These are phyloP conservation scores for Globisporangium nagaii DNA, from an alignment of 352 stramenopile genomes.

Conservation along the genomic window DNA sequence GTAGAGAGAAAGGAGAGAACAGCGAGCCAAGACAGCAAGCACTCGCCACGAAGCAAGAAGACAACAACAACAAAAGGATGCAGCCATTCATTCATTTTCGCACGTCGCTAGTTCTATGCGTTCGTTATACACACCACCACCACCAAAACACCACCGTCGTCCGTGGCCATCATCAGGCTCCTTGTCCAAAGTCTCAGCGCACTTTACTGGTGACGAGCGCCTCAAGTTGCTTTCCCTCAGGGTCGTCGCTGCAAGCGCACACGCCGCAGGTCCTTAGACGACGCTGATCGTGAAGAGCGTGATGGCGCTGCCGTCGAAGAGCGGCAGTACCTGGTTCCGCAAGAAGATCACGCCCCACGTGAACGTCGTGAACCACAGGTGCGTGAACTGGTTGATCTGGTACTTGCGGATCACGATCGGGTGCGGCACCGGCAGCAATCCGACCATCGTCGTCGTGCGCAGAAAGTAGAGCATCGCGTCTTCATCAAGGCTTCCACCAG, in stretches of 20 bases:
- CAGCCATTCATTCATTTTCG: constrained; percentile 6
- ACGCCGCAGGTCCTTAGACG: constrained; percentile 57
- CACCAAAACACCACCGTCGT: not conserved
- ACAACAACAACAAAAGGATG: not conserved
- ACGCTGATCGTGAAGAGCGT: constrained; percentile 94
- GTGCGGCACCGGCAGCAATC: constrained; percentile 95
- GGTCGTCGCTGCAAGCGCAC: too few species aligned
- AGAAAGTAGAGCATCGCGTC: constrained; percentile 96
- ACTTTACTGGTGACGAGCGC: too few species aligned
- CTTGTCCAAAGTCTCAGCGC: too few species aligned
- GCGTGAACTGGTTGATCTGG: constrained; percentile 98
- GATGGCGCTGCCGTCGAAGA: constrained; percentile 96
- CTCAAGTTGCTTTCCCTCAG: not conserved
- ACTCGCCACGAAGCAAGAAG: not conserved
- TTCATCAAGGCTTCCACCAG: constrained; percentile 90
- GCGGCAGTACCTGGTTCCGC: constrained; percentile 93
- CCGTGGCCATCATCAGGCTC: not conserved
- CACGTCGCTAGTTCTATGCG: constrained; percentile 3
- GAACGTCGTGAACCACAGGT: constrained; percentile 98
- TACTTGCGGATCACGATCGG: constrained; percentile 99
- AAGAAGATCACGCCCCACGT: constrained; percentile 99
- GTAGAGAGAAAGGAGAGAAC: constrained; percentile 1
- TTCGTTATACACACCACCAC: not conserved
- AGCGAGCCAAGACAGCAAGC: too few species aligned
- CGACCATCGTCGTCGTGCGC: constrained; percentile 97